Percentiles rank a stretch among this genome's conserved stretches.
Conservation (phyloP, 441 rosid species). For the Bocquillonia castaneifolia region DNA sequence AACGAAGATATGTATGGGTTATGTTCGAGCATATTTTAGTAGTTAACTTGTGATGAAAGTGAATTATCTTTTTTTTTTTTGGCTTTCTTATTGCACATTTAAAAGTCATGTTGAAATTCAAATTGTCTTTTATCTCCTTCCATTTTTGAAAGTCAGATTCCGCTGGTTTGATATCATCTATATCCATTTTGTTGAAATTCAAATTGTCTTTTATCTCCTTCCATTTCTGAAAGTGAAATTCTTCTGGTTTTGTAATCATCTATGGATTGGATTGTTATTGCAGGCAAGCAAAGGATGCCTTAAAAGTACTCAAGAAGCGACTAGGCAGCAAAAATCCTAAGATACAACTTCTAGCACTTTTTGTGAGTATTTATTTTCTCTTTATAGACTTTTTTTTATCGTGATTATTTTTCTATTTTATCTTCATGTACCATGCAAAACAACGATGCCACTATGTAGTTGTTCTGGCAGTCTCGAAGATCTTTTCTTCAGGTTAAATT, state of each 20-base stretch:
- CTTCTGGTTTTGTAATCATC: constrained; percentile 9
- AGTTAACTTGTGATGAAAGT: neutral
- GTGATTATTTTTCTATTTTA: neutral
- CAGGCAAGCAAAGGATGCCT: constrained; percentile 93
- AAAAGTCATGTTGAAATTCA: neutral
- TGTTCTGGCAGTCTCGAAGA: neutral
- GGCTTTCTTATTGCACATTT: neutral
- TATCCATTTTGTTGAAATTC: neutral
- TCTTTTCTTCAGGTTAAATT: neutral
- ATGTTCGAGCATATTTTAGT: neutral
- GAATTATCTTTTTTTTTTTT: neutral
- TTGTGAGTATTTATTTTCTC: constrained; percentile 48
- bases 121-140: neutral
- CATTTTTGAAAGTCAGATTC: neutral
- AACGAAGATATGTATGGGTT: neutral
- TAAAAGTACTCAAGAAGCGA: constrained; percentile 90
- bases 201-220: neutral
- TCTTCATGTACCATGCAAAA: neutral
- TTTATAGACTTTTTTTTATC: constrained; percentile 5
- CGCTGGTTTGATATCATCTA: too few relatives aligned
- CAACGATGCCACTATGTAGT: neutral
- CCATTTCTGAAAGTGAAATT: neutral
- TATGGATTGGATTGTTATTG: constrained; percentile 26
- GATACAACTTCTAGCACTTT: constrained; percentile 81
- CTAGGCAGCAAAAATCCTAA: constrained; percentile 80